A percentile compares a stretch with the other conserved stretches of the same genome.
Conservation (phyloP, 495 filamentous ascomycete genomes). For the Aspergillus leporis region DNA sequence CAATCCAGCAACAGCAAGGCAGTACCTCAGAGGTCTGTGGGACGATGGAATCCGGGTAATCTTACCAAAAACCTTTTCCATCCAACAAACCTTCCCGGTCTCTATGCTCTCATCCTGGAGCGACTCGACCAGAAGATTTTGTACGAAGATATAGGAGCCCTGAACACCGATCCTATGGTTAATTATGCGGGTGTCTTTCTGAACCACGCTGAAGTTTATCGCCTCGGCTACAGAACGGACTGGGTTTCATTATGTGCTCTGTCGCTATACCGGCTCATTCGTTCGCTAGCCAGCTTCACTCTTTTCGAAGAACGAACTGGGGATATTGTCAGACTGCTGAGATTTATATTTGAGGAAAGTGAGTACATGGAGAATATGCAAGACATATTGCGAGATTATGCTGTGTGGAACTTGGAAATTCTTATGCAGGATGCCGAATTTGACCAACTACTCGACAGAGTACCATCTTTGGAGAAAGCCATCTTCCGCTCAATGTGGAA, state of each 20-base stretch:
- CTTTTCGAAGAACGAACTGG: constrained; percentile 28
- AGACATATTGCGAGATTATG: constrained; percentile 26
- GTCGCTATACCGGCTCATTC: constrained; percentile 30
- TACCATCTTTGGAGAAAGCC: constrained; percentile 16
- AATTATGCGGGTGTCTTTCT: constrained; percentile 34
- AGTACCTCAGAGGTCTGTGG: background rate
- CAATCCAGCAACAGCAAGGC: background rate
- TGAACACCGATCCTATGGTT: constrained; percentile 15
- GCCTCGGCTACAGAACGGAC: constrained; percentile 28
- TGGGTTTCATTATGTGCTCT: constrained; percentile 28
- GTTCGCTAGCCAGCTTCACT: constrained; percentile 28
- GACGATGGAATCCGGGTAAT: constrained; percentile 15
- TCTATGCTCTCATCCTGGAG: constrained; percentile 9
- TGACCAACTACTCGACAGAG: constrained; percentile 12
- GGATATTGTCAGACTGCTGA: constrained; percentile 32
- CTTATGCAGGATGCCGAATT: constrained; percentile 31
- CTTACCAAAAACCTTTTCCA: constrained; percentile 19
- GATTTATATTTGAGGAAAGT: constrained; percentile 35
- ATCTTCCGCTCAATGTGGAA: constrained; percentile 20
- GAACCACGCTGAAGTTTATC: constrained; percentile 31
- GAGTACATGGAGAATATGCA: constrained; percentile 24
- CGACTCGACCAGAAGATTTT: constrained; percentile 11
- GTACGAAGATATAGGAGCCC: constrained; percentile 5
- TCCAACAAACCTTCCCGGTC: constrained; percentile 1
- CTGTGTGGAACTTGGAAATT: constrained; percentile 27